Base-by-base conservation (phyloP, 2,329 filamentous ascomycete species). In the Ophiostoma himal-ulmi region DNA sequence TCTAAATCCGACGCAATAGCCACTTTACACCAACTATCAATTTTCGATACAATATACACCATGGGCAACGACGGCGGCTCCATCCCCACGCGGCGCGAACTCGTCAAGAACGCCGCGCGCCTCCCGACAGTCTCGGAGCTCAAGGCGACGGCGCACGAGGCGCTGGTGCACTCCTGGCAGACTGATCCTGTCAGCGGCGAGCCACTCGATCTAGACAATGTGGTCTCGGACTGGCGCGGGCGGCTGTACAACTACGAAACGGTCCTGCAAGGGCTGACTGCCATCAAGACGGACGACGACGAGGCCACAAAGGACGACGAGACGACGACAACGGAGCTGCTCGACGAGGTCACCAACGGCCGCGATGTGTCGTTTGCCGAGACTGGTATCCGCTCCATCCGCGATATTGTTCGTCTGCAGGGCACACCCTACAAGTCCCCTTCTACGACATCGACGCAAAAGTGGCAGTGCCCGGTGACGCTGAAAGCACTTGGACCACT, bases 31-130 rank as follows among this genome's bases (percentile, higher is more conserved):
- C 13, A 17, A 7, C 26, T 17, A 2, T 60, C 10, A 4, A 11
- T 22, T 30, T 30, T 26, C 54, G 10, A 60, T 34, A 8, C 14
- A 65, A 36, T 39, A 3, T 39, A 26, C 39, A 48, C 69, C 75
- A 97, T 99, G 95, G 95, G 95, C 78, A 99, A 99, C 82, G 95
- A 99, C 79, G 95, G 95, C 75, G 95, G 95, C 78, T 94, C 92
- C 75, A 99, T 99, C 75, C 95, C 95, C 5, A 98, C 91, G 73
- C 92, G 96, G 41, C 91, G 93, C 77, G 96, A 99, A 80, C 91
- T 99, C 65, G 95, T 99, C 79, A 96, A 96, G 81, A 91, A 94
- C 80, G 93, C 94, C 37, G 93, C 94, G 60, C 91, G 92, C 76
- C 86, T 89, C 68, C 91, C 91, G 30, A 96, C 91, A 44, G 86